Evolutionary conservation across 148 eudicot genomes (phyloP), one percentile per base, ranked within the genome.

Genomic region (Silene uniflora): DNA sequence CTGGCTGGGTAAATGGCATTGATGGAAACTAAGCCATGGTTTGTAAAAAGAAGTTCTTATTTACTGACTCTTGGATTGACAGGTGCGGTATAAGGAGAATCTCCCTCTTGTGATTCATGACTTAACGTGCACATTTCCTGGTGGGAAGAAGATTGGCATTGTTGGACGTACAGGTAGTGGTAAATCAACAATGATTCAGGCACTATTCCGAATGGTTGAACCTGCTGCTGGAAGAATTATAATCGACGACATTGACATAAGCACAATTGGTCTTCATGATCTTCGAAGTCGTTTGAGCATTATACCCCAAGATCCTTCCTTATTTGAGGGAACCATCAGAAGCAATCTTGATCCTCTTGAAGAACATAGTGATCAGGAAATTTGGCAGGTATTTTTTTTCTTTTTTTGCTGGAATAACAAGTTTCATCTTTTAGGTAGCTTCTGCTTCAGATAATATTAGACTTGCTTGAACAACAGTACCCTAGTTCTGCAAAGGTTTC

Each of bases 101-200:
- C 96, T 94, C 86, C 98, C 98, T 24, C 73, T 89, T 46, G 98
- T 94, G 79, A 91, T 94, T 78, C 97, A 85, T 78, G 93, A 90
- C 60, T 73, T 94, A 78, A 85, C 89, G 17, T 94, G 96, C 86
- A 86, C 76, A 42, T 91, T 94, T 83, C 97, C 93, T 60, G 98
- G 98, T 69, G 97, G 97, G 42, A 88, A 83, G 81, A 94, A 92
- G 83, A 92, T 90, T 73, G 98, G 97, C 69, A 90, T 94, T 70
- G 98, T 94, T 68, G 98, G 98, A 54, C 93, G 98, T 23, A 94
- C 98, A 52, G 98, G 98, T 61, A 91, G 98, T 86, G 98, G 98
- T 5, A 94, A 94, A 83, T 92, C 98, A 47, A 92, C 98, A 79
- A 66, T 94, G 79, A 91, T 94, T 75, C 98, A 94, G 75, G 91